Conservation (phyloP, 202 grass and related monocot species). For the Dendrocalamus latiflorus region DNA sequence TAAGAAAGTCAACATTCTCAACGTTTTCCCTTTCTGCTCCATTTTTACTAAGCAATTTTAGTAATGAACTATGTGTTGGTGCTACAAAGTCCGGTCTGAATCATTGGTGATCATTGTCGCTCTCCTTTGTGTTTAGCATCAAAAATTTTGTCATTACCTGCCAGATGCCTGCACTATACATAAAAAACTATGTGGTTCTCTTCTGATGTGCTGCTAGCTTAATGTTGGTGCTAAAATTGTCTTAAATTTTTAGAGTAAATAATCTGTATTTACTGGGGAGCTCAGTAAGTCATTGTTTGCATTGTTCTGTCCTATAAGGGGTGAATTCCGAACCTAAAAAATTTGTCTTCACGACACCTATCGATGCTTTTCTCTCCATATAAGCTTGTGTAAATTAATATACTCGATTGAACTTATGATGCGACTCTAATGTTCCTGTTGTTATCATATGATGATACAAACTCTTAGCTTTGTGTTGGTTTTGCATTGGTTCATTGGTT, state of each 20-base stretch:
- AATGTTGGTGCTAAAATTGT: not conserved
- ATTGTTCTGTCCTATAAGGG: no score
- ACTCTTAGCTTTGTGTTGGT: not conserved
- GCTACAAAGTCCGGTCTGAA: not conserved
- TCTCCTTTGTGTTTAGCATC: not conserved
- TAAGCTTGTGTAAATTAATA: not conserved
- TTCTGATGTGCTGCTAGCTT: not conserved
- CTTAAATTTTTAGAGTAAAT: not conserved
- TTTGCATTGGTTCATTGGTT: not conserved
- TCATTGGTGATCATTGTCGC: not conserved
- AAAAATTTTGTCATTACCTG: not conserved
- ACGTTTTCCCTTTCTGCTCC: not conserved
- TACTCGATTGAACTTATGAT: not conserved
- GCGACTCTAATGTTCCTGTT: not conserved
- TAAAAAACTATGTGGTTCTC: not conserved
- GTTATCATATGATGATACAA: not conserved
- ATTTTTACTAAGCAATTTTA: not conserved
- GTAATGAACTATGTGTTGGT: not conserved
- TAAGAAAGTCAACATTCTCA: not conserved
- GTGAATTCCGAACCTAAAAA: not conserved
- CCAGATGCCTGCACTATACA: not conserved
- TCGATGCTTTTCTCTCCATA: not conserved
- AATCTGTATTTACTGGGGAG: not conserved
- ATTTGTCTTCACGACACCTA: no score
- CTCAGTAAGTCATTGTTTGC: not conserved